Evolutionary conservation across 805 yeast species (phyloP), one percentile per base, ranked within the genome.

Genomic region (Cyberlindnera petersonii): DNA sequence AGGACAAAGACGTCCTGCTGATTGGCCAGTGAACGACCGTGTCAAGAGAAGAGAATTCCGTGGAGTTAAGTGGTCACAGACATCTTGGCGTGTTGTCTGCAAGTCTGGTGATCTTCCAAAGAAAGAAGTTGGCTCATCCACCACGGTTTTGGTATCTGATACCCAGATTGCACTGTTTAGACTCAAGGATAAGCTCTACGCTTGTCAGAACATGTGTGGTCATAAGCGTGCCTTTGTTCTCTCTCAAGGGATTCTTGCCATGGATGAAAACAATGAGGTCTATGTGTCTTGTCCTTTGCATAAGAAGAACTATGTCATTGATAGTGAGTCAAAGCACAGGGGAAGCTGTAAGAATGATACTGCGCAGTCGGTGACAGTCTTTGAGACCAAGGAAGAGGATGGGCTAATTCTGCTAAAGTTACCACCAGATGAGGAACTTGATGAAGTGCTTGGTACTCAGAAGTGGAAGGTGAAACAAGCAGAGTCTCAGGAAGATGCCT

Each of bases 201-300:
- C 66, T n/a, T 61, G 64, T 11, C 69, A 64, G 35, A 63, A 63
- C 43, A 62, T 64, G 66, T 64, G 69, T 47, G 64, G 65, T n/a
- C 67, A 64, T 39, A 58, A 61, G 24, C 48, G 66, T n/a, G 61
- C 69, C 1, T 64, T 64, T 52, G 64, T 63, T 1, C 44, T 64
- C 24, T 53, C 58, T 18, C 65, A 63, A 42, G 68, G 68, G 31
- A 58, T 61, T 16, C 31, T 63, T 11, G 56, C 60, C 5, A 50
- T 56, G 19, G 65, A 61, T 40, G 62, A 55, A 23, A 48, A 53
- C 24, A 52, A 58, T 13, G 47, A 54, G 17, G 50, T 62, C 4
- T 61, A 59, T 37, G 50, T 64, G 13, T 58, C 66, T 6, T 63
- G 68, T 48, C 69, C 69, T 2, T 47, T 64, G 33, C 68, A 64